Evolutionary conservation across 345 rosid genomes (phyloP), one percentile per base, ranked within the genome.

Genomic region (Geranium brycei): DNA sequence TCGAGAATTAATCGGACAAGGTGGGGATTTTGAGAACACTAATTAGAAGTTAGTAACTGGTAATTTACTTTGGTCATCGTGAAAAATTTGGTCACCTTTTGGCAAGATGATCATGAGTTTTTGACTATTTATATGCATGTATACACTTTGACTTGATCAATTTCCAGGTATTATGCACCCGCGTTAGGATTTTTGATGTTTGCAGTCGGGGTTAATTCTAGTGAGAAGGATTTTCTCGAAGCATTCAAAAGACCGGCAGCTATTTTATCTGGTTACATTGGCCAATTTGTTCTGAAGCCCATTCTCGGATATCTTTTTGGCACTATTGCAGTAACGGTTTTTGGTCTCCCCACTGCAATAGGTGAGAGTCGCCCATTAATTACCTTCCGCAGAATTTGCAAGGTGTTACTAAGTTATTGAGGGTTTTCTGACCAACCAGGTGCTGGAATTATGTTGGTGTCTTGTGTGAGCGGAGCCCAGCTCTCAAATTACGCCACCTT

Each of bases 381-480:
- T 68, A 16, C 70, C 30, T 61, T 1, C 62, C 38, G n/a, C 35
- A 62, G 31, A 28, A 40, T 60, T 62, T 51, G 62, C 56, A 23
- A 56, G 19, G 6, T 3, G 51, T 14, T 38, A 40, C 40, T 62
- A 19, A 79, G n/a, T 19, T 58, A 61, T 58, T 65, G 68, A 60
- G 16, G 30, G 62, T 71, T 23, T 38, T 30, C 69, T 70, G 60
- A 30, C 66, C 75, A 87, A 30, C 66, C 75, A 87, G 95, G 95
- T 71, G 96, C 93, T 0, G 96, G 98, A 72, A 83, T 91, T 70
- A 91, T 87, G 98, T 75, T 92, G 83, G 93, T 82, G 51, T 89
- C 98, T 23, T 92, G 98, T 69, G 98, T 92, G 19, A 89, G 98
- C 57, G 96, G 98, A 31, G 96, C 98, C 58, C 98, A 92, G 83